phyloP scores from a whole-genome alignment of 108 stramenopile species.

The Craspedostauros australis region DNA sequence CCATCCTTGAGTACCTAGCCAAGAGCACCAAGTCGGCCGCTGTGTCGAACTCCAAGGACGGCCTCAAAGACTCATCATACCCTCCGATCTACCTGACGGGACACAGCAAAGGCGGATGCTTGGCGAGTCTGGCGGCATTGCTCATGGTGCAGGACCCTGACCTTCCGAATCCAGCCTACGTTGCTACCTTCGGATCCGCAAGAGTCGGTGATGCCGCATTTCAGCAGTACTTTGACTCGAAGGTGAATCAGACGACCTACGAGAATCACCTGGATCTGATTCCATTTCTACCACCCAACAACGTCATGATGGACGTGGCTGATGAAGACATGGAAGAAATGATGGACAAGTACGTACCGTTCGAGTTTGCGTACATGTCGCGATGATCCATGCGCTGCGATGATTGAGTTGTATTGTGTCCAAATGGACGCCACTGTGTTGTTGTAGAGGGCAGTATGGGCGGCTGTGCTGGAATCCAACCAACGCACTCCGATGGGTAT shows the following conservation, averaged over 20 bases:
- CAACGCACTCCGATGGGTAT: not conserved
- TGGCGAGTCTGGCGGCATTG: constrained; percentile 13
- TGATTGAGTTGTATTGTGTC: too few species aligned
- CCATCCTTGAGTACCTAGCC: too few species aligned
- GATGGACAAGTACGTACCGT: too few species aligned
- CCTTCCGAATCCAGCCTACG: constrained; percentile 9
- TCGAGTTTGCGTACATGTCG: too few species aligned
- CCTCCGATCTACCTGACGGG: constrained; percentile 28
- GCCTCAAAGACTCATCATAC: too few species aligned
- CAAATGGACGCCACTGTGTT: not conserved
- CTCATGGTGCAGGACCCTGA: not conserved
- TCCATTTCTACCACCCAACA: constrained; percentile 18
- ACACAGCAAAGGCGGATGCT: constrained; percentile 21
- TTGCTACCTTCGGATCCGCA: constrained; percentile 15
- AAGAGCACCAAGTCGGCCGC: too few species aligned
- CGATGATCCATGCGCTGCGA: too few species aligned
- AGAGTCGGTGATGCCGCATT: constrained; percentile 15
- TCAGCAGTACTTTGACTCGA: not conserved
- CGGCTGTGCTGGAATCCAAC: not conserved
- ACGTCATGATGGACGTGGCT: not conserved
- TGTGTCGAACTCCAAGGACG: too few species aligned
- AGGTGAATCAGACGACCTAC: constrained; percentile 11
- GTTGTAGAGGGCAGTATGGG: not conserved
- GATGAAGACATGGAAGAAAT: constrained; percentile 5
- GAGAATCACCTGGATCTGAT: constrained; percentile 20